Conservation (phyloP, 768 basidiomycete genomes). For the Tylopilus cervinicoccineus region DNA sequence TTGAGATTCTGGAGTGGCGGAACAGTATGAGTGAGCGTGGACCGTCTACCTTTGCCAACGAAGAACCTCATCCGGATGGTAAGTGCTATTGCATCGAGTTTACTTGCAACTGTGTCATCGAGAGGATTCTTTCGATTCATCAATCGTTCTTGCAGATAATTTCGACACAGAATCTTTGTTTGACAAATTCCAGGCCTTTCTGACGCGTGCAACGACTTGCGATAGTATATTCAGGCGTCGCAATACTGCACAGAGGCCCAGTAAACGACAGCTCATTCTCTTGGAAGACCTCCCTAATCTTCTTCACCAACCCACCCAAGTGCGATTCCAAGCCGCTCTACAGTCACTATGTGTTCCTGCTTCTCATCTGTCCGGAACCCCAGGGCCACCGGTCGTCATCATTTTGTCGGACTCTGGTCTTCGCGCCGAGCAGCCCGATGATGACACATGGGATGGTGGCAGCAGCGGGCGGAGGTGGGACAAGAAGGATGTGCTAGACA, state of each 20-base stretch:
- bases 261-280: slow-evolving; percentile 61
- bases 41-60: slow-evolving; percentile 18
- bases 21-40: slow-evolving; percentile 57
- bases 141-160: slow-evolving; percentile 9
- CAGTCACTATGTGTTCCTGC: slow-evolving; percentile 44
- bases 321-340: slow-evolving; percentile 69
- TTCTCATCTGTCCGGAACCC: slow-evolving; percentile 15
- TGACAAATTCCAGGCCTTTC: slow-evolving; percentile 72
- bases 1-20: slow-evolving; percentile 85
- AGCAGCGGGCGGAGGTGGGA: slow-evolving; percentile 41
- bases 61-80: slow-evolving; percentile 11
- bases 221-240: slow-evolving; percentile 42
- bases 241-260: slow-evolving; percentile 9
- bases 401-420: slow-evolving; percentile 81
- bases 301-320: slow-evolving; percentile 63
- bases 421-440: slow-evolving; percentile 57
- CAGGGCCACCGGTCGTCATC: slow-evolving; percentile 65
- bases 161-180: slow-evolving; percentile 34
- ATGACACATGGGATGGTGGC: slow-evolving; percentile 46
- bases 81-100: too few species aligned
- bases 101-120: not conserved
- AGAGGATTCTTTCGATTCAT: not conserved
- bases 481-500: slow-evolving; percentile 55
- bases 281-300: slow-evolving; percentile 93
- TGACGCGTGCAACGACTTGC: slow-evolving; percentile 65